A percentile compares a stretch with the other conserved stretches of the same genome.
Evolutionary conservation across 2,329 filamentous ascomycete genomes (phyloP).

Genomic region (Cordyceps militaris): DNA sequence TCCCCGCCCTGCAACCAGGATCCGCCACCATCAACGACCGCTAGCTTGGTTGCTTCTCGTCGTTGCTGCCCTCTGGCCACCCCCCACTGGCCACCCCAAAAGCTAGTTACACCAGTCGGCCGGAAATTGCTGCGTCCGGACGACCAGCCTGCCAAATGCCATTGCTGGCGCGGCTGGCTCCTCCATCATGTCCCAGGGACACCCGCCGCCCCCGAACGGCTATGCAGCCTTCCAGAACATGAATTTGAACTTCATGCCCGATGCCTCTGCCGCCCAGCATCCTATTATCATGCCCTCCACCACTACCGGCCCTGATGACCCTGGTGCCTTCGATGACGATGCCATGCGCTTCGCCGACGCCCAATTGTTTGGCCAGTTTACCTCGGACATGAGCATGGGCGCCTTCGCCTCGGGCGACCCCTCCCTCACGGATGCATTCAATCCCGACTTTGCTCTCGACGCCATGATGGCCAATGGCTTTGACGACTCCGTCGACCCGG

Average conservation of each 20-base stretch:
- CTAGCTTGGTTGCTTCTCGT: not conserved
- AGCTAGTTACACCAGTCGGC: not conserved
- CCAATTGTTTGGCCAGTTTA: conserved; percentile 7
- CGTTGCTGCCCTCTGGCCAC: not conserved
- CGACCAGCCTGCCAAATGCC: conserved; percentile 2
- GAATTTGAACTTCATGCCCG: not conserved
- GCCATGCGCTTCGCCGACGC: conserved; percentile 8
- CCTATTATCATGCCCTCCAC: not conserved
- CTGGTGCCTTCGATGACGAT: not conserved
- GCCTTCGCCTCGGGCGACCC: not conserved
- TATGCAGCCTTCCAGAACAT: conserved; percentile 4
- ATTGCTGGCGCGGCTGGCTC: conserved; percentile 2
- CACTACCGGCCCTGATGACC: not conserved
- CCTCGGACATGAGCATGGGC: conserved; percentile 3
- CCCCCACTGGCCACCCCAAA: not conserved
- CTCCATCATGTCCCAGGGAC: conserved; percentile 10
- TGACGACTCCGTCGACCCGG: conserved; percentile 24
- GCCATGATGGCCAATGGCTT: conserved; percentile 16
- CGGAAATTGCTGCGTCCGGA: not conserved
- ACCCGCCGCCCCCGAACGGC: conserved; percentile 3
- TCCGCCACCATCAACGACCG: not conserved
- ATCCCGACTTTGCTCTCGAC: conserved; percentile 11
- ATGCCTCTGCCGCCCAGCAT: conserved; percentile 9
- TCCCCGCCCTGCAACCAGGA: not conserved
- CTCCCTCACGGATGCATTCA: conserved; percentile 3